A percentile compares a stretch with the other conserved stretches of the same genome.
These are phyloP conservation scores for Pseudopithomyces maydicus DNA, from an alignment of 2,329 filamentous ascomycete species.

Conservation along the genomic window DNA sequence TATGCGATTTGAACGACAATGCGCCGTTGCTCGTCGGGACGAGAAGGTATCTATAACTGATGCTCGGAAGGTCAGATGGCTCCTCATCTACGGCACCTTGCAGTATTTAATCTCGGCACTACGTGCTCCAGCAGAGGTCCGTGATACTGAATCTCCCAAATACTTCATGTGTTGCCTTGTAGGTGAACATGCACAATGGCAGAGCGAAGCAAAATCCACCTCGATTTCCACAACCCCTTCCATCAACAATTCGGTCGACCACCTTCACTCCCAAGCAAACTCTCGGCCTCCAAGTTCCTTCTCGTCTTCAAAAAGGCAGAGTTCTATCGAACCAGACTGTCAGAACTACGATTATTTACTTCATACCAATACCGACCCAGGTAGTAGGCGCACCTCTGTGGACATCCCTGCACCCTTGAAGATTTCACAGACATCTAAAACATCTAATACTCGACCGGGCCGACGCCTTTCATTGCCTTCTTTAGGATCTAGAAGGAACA, in stretches of 20 bases:
- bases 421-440: conserved; percentile 31
- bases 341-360: conserved; percentile 49
- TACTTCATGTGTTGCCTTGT: conserved; percentile 64
- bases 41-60: conserved; percentile 67
- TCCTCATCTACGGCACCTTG: conserved; percentile 73
- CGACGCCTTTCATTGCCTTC: conserved; percentile 34
- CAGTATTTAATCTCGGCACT: conserved; percentile 73
- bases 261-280: conserved; percentile 16
- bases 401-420: conserved; percentile 38
- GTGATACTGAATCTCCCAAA: conserved; percentile 58
- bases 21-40: conserved; percentile 56
- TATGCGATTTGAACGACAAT: conserved; percentile 69
- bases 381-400: conserved; percentile 33
- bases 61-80: conserved; percentile 78
- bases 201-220: conserved; percentile 18
- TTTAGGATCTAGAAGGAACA: conserved; percentile 35
- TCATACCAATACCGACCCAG: conserved; percentile 21
- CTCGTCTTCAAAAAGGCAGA: conserved; percentile 8
- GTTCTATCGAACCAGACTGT: conserved; percentile 52
- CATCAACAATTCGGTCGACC: conserved; percentile 20
- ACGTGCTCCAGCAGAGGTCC: conserved; percentile 65
- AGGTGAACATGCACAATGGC: conserved; percentile 48
- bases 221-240: conserved; percentile 18
- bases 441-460: conserved; percentile 43
- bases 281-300: conserved; percentile 3